Evolutionary conservation across 2,329 filamentous ascomycete genomes (phyloP).

Genomic region (Westerdykella aurantiaca): DNA sequence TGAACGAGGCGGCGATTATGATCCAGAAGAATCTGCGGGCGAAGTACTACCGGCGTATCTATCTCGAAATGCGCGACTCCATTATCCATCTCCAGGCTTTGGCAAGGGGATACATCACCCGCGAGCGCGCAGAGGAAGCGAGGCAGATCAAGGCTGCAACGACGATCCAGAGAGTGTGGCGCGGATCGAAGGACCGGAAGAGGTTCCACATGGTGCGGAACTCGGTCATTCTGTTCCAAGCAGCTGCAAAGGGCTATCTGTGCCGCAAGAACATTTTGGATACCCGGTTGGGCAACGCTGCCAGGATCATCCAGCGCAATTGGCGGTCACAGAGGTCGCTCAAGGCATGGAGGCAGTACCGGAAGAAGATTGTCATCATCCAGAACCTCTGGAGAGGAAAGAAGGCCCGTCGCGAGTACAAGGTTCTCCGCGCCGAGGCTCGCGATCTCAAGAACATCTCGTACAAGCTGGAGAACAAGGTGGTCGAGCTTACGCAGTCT

Average conservation of each 20-base stretch:
- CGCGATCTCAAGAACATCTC: conserved; percentile 99
- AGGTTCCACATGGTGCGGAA: conserved; percentile 70
- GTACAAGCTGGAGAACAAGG: conserved; percentile 99
- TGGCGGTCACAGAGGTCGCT: conserved; percentile 80
- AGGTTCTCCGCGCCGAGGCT: conserved; percentile 86
- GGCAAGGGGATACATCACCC: conserved; percentile 69
- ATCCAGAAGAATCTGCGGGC: conserved; percentile 97
- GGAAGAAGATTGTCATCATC: conserved; percentile 80
- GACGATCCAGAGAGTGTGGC: conserved; percentile 92
- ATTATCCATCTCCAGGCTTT: conserved; percentile 76
- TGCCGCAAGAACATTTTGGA: conserved; percentile 89
- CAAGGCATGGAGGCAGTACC: conserved; percentile 78
- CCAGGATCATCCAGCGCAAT: conserved; percentile 78
- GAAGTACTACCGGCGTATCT: conserved; percentile 90
- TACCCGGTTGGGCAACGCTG: conserved; percentile 86
- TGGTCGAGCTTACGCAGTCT: conserved; percentile 93
- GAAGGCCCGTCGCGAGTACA: conserved; percentile 75
- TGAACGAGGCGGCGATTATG: conserved; percentile 93
- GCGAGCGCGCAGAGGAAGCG: conserved; percentile 71
- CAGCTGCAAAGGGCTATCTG: conserved; percentile 85
- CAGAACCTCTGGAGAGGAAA: conserved; percentile 92
- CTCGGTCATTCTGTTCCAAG: conserved; percentile 83
- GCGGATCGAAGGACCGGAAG: conserved; percentile 83
- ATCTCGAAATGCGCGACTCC: conserved; percentile 76
- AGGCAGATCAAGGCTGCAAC: conserved; percentile 82